These are phyloP conservation scores for Candolleomyces eurysporus DNA, from an alignment of 768 basidiomycete species.

Conservation along the genomic window DNA sequence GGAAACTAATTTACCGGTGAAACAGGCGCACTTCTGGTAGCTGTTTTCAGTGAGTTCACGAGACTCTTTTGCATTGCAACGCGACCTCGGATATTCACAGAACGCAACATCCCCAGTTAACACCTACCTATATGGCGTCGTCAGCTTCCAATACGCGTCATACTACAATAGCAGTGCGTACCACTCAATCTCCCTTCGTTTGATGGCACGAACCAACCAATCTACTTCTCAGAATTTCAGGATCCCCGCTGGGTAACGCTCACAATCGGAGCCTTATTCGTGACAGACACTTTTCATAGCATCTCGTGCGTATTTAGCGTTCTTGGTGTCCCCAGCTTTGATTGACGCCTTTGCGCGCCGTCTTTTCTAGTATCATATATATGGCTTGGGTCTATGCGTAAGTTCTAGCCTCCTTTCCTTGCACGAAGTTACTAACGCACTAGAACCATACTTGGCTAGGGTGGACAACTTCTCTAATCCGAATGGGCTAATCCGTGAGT, in stretches of 20 bases:
- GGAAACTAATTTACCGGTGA: background rate
- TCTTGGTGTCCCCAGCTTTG: background rate
- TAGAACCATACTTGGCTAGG: background rate
- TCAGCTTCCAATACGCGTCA: conserved; percentile 2
- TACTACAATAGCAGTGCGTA: conserved; percentile 3
- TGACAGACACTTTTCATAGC: conserved; percentile 9
- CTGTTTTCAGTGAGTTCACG: background rate
- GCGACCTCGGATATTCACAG: background rate
- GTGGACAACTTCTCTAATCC: background rate
- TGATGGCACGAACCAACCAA: background rate
- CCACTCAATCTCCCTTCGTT: background rate
- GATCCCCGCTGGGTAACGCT: background rate
- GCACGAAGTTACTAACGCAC: background rate
- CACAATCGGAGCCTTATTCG: conserved; percentile 1
- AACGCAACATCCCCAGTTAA: background rate
- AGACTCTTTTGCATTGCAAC: background rate
- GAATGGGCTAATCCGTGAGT: background rate
- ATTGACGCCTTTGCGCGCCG: no score
- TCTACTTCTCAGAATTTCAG: background rate
- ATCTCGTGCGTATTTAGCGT: background rate
- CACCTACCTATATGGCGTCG: conserved; percentile 7
- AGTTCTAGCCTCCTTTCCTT: background rate
- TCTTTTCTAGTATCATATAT: background rate
- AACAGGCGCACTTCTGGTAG: background rate
- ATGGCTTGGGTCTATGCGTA: conserved; percentile 11